Percentiles rank a stretch among this genome's conserved stretches.
Conservation (phyloP, 148 eudicot genomes). For the Euryodendron excelsum region DNA sequence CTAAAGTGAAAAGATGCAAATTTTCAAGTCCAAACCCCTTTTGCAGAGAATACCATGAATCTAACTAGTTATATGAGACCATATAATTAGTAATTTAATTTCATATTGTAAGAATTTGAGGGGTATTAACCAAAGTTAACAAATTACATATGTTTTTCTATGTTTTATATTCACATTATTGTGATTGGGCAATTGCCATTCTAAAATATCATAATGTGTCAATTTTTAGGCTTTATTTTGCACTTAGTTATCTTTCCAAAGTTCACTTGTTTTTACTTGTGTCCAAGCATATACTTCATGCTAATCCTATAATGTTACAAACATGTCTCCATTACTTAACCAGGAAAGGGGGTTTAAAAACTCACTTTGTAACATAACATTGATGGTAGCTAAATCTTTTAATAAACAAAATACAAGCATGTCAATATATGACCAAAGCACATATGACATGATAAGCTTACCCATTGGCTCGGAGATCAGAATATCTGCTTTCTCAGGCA, state of each 20-base stretch:
- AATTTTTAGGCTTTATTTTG: background rate
- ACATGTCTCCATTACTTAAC: too few relatives aligned
- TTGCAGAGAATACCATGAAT: too few relatives aligned
- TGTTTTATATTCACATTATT: background rate
- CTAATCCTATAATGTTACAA: too few relatives aligned
- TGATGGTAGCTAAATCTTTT: background rate
- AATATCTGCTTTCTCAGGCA: slow-evolving; percentile 95
- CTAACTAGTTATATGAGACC: too few relatives aligned
- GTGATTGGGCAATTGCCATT: too few relatives aligned
- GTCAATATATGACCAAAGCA: background rate
- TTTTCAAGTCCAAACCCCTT: too few relatives aligned
- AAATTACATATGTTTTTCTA: too few relatives aligned
- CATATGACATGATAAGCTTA: slow-evolving; percentile 25
- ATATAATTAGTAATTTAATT: too few relatives aligned
- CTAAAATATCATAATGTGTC: too few relatives aligned
- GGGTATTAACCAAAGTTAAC: too few relatives aligned
- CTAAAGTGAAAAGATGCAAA: too few relatives aligned
- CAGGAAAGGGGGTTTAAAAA: background rate
- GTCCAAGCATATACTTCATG: background rate
- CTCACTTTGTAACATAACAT: background rate
- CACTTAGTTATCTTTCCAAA: background rate
- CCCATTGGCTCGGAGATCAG: slow-evolving; percentile 98
- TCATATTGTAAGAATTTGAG: too few relatives aligned
- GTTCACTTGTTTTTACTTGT: background rate
- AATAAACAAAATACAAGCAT: background rate